Percentiles rank a stretch among this genome's conserved stretches.
Conservation (phyloP, 2,329 filamentous ascomycete species). For the Thelonectria blattea region DNA sequence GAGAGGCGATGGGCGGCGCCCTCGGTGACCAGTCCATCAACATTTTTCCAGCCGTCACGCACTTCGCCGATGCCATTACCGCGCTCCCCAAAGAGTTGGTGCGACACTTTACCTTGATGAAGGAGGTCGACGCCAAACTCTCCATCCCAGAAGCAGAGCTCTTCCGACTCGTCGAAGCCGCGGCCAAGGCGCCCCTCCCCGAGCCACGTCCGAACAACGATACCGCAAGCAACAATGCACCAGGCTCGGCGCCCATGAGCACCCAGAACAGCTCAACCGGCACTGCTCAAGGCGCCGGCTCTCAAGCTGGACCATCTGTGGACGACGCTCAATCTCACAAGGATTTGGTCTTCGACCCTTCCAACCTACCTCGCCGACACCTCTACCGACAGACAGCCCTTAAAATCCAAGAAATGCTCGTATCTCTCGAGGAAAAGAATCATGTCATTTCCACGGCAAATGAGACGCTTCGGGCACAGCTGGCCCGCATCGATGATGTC, state of each 20-base stretch:
- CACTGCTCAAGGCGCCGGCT: slow-evolving; percentile 44
- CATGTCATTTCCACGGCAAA: slow-evolving; percentile 94
- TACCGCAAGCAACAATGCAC: slow-evolving; percentile 49
- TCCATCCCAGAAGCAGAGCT: slow-evolving; percentile 86
- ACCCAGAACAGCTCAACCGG: slow-evolving; percentile 56
- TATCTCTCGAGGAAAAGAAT: slow-evolving; percentile 95
- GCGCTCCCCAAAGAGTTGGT: slow-evolving; percentile 94
- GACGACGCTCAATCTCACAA: slow-evolving; percentile 53
- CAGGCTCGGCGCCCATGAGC: slow-evolving; percentile 55
- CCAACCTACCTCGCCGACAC: slow-evolving; percentile 70
- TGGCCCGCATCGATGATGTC: slow-evolving; percentile 83
- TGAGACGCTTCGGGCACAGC: slow-evolving; percentile 84
- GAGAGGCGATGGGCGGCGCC: slow-evolving; percentile 54
- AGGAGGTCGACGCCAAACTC: slow-evolving; percentile 97
- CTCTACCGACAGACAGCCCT: slow-evolving; percentile 80
- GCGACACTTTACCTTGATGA: slow-evolving; percentile 91
- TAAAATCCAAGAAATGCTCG: slow-evolving; percentile 82
- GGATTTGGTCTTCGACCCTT: slow-evolving; percentile 56
- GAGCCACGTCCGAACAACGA: slow-evolving; percentile 54
- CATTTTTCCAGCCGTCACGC: slow-evolving; percentile 69
- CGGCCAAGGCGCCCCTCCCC: slow-evolving; percentile 58
- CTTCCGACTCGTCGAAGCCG: slow-evolving; percentile 73
- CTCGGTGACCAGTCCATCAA: slow-evolving; percentile 66
- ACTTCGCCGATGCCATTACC: slow-evolving; percentile 90
- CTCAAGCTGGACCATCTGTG: slow-evolving; percentile 47